Base-by-base conservation (phyloP, 2,329 filamentous ascomycete genomes). In the Fusarium duplospermum region DNA sequence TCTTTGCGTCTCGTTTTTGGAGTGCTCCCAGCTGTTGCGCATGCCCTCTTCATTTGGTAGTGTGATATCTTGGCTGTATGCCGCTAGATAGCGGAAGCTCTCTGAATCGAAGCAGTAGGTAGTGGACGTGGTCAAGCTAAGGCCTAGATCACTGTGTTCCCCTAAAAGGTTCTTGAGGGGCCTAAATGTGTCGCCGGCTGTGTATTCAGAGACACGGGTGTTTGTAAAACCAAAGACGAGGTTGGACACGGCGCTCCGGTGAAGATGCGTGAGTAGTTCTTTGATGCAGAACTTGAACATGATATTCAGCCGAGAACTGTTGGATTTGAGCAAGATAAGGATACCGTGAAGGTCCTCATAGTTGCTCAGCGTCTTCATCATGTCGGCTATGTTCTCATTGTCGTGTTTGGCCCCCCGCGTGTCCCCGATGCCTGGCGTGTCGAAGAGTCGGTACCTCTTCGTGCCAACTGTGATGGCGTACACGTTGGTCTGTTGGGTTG, bases 101-200 rank as follows among this genome's bases (percentile, higher is more conserved):
- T 69, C 70, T 1, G 74, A 71, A 45, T 76, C 74, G 9, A 76
- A 76, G 8, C 64, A 67, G 27, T 75, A 76, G 3, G 42, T 38
- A 38, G 36, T 38, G 16, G 36, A 38, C 8, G 36, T 38, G 18
- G 36, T 38, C 18, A 38, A 38, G 36, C 9, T 27, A 0, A 76
- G 18, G 0, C 36, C 7, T 2, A 62, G 47, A 1, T 38, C 4
- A n/a, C 18, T 10, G 18, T 75, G 42, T 2, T 64, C 27, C 6
- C 20, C 4, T 1, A 76, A 27, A 0, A 72, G 60, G 2, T 35
- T 36, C 3, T 67, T 64, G 6, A 76, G 18, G 18, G 36, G 36
- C 18, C 18, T 16, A n/a, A n/a, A 38, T 38, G 18, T 10, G 18
- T 38, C 36, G 9, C 36, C 38, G 0, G 70, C 61, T 6, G 11